Evolutionary conservation across 2,329 filamentous ascomycete genomes (phyloP).

Genomic region (Beauveria sp.): DNA sequence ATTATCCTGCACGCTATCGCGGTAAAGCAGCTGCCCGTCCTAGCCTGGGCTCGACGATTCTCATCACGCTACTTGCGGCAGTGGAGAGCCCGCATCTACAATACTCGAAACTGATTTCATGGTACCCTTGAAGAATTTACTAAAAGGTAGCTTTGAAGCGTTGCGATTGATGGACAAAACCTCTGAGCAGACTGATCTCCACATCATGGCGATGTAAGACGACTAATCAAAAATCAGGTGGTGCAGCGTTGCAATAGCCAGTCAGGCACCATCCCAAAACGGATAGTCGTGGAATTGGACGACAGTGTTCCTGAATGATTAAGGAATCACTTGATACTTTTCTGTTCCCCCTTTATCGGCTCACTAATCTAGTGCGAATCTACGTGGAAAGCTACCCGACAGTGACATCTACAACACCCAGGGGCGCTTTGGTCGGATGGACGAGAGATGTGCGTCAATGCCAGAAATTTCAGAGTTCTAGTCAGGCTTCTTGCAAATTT

Average conservation of each 20-base stretch:
- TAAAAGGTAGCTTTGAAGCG: not conserved
- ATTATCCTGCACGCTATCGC: not conserved
- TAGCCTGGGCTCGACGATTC: not conserved
- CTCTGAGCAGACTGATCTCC: not conserved
- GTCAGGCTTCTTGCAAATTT: too few relatives aligned
- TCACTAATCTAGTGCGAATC: too few relatives aligned
- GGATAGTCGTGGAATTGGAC: not conserved
- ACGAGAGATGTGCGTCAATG: too few relatives aligned
- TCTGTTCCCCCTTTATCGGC: not conserved
- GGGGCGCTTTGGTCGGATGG: too few relatives aligned
- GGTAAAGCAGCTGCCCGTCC: not conserved
- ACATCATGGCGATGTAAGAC: not conserved
- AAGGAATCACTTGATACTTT: not conserved
- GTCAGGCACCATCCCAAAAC: not conserved
- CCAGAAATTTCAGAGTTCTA: too few relatives aligned
- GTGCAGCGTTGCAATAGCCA: not conserved
- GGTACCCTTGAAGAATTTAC: not conserved
- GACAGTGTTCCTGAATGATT: not conserved
- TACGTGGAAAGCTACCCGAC: too few relatives aligned
- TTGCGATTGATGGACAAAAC: constrained; percentile 8
- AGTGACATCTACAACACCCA: too few relatives aligned
- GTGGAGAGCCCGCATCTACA: not conserved
- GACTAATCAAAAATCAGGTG: not conserved
- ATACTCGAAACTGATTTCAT: not conserved
- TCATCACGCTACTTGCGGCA: not conserved